These are phyloP conservation scores for Biscogniauxia sp. DNA, from an alignment of 2,329 filamentous ascomycete genomes.

Conservation along the genomic window DNA sequence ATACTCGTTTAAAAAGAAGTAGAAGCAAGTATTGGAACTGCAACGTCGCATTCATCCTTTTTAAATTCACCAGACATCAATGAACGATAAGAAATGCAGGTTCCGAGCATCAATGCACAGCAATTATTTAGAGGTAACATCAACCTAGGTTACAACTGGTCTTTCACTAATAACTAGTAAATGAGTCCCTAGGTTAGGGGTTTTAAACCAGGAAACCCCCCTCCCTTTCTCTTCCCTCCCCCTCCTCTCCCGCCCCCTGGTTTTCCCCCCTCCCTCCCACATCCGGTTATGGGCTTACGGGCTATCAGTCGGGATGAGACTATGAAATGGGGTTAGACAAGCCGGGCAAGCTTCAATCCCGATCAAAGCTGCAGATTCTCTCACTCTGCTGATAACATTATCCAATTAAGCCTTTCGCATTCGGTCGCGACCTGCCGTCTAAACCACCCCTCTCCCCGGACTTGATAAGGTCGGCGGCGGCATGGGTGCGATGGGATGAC, in stretches of 20 bases:
- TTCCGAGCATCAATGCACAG: neutral
- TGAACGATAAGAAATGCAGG: neutral
- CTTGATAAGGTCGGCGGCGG: slow-evolving; percentile 12
- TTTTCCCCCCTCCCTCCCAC: neutral
- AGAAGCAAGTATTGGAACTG: neutral
- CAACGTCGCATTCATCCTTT: neutral
- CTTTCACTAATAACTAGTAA: no score
- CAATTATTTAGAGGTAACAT: no score
- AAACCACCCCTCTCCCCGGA: neutral
- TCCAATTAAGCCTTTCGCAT: neutral
- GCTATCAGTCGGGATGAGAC: neutral
- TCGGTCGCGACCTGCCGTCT: neutral
- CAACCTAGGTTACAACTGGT: no score
- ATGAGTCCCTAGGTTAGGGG: no score
- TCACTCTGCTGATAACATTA: neutral
- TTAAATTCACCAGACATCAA: no score
- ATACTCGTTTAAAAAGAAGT: neutral
- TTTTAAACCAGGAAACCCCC: no score
- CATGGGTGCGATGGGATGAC: neutral
- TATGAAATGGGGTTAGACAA: neutral
- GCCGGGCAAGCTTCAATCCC: neutral
- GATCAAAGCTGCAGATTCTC: neutral
- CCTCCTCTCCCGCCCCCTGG: neutral
- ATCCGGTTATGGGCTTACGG: neutral
- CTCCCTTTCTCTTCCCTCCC: no score